Percentiles rank a stretch among this genome's conserved stretches.
These are phyloP conservation scores for Phytopythium boreale DNA, from an alignment of 352 stramenopile genomes.

Conservation along the genomic window DNA sequence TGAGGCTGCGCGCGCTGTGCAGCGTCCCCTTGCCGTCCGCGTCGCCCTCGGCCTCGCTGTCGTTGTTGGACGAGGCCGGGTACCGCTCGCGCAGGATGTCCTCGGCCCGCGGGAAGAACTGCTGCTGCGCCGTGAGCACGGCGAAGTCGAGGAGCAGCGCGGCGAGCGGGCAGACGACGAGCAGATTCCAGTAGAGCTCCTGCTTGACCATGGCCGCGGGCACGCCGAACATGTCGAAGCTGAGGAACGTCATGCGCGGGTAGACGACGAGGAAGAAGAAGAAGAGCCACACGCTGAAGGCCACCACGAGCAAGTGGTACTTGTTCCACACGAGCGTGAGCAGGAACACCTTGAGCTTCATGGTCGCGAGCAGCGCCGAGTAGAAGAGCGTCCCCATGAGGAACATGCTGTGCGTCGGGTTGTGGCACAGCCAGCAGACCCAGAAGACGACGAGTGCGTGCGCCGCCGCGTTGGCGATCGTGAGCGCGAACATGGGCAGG, in stretches of 20 bases:
- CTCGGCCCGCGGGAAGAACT: slow-evolving; percentile 47
- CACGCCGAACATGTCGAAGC: slow-evolving; percentile 64
- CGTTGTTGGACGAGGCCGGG: slow-evolving; percentile 10
- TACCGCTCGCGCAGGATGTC: slow-evolving; percentile 62
- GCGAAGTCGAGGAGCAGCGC: slow-evolving; percentile 45
- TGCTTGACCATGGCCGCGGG: slow-evolving; percentile 33
- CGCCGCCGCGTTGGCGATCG: slow-evolving; percentile 45
- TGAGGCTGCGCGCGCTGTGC: slow-evolving; percentile 7
- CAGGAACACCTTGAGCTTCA: slow-evolving; percentile 70
- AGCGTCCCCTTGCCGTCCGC: slow-evolving; percentile 9
- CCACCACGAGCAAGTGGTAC: slow-evolving; percentile 47
- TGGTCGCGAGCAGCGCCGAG: slow-evolving; percentile 53
- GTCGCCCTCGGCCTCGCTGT: slow-evolving; percentile 17
- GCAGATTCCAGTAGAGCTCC: slow-evolving; percentile 53
- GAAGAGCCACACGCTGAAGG: slow-evolving; percentile 56
- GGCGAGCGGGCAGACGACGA: slow-evolving; percentile 45
- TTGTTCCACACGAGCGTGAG: slow-evolving; percentile 64
- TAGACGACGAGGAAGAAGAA: slow-evolving; percentile 68
- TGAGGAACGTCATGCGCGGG: slow-evolving; percentile 62
- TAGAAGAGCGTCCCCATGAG: slow-evolving; percentile 66
- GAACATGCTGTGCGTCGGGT: slow-evolving; percentile 37
- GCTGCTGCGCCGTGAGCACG: slow-evolving; percentile 34
- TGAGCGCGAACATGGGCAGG: slow-evolving; percentile 43
- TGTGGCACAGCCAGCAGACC: slow-evolving; percentile 38
- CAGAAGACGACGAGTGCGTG: slow-evolving; percentile 63